phyloP scores from a whole-genome alignment of 2,329 filamentous ascomycete species.

The Xylaria sp. region DNA sequence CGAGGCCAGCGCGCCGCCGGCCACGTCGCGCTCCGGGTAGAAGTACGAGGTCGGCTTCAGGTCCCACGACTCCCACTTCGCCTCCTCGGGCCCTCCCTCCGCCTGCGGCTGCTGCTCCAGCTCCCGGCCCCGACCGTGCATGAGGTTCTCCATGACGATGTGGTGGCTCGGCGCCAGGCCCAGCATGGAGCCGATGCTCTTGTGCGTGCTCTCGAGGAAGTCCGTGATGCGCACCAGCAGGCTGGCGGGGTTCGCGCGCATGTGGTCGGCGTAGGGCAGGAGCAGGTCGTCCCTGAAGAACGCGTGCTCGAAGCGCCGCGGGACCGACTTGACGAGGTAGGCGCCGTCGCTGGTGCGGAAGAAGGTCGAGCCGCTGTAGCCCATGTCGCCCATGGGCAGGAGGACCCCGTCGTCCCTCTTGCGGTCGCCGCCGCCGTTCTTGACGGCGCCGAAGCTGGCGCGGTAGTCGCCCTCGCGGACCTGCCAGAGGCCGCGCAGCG shows the following conservation, averaged over 20 bases:
- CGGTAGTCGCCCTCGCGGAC: conserved; percentile 58
- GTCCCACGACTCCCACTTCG: conserved; percentile 71
- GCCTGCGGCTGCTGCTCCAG: too few species aligned
- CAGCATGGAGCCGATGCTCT: conserved; percentile 61
- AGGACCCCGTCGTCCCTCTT: conserved; percentile 43
- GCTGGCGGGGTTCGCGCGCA: conserved; percentile 61
- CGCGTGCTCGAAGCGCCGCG: conserved; percentile 68
- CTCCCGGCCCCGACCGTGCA: conserved; percentile 60
- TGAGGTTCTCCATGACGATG: conserved; percentile 77
- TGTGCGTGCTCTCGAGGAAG: conserved; percentile 60
- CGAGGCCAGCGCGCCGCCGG: conserved; percentile 63
- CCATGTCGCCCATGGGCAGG: conserved; percentile 66
- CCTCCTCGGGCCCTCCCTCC: conserved; percentile 32
- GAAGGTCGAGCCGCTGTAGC: conserved; percentile 77
- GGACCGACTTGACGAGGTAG: conserved; percentile 72
- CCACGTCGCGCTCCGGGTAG: conserved; percentile 73
- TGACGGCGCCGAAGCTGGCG: conserved; percentile 51
- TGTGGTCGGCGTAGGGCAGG: conserved; percentile 66
- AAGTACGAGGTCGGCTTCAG: conserved; percentile 77
- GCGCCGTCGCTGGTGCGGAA: conserved; percentile 68
- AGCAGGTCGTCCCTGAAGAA: conserved; percentile 71
- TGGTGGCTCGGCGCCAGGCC: conserved; percentile 69
- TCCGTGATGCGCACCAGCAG: conserved; percentile 73
- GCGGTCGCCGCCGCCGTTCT: conserved; percentile 41
- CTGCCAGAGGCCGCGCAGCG: conserved; percentile 46